Conservation (phyloP, 1,284 basidiomycete species). For the Cystobasidium pallidum region DNA sequence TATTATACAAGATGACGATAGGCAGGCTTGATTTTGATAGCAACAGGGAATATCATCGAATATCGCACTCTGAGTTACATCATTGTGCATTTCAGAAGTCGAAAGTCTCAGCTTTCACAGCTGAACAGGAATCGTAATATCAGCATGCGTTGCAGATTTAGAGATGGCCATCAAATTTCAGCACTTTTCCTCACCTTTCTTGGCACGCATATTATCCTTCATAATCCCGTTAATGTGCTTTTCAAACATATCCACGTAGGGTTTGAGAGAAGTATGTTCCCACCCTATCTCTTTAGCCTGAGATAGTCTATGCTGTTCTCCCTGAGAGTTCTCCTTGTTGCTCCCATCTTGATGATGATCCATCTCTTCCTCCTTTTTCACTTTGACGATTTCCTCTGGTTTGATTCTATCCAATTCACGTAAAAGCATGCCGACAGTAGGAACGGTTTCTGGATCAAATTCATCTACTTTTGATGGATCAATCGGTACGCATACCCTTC, state of each 20-base stretch:
- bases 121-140: conserved; percentile 2
- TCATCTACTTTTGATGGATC: conserved; percentile 74
- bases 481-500: conserved; percentile 91
- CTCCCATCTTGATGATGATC: conserved; percentile 9
- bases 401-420: conserved; percentile 69
- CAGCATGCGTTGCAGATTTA: too few relatives aligned
- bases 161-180: too few relatives aligned
- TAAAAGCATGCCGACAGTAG: conserved; percentile 81
- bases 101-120: conserved; percentile 41
- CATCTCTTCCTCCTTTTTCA: conserved; percentile 47
- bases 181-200: conserved; percentile 51
- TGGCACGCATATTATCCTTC: conserved; percentile 55
- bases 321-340: conserved; percentile 51
- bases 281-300: conserved; percentile 56
- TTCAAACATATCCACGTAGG: conserved; percentile 89
- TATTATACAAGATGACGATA: too few relatives aligned
- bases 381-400: conserved; percentile 57
- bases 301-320: conserved; percentile 36
- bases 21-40: too few relatives aligned
- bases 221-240: conserved; percentile 65
- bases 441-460: conserved; percentile 84
- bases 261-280: conserved; percentile 67
- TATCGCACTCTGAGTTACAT: too few relatives aligned
- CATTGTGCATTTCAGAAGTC: conserved; percentile 32
- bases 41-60: too few relatives aligned